Percentiles rank a stretch among this genome's conserved stretches.
phyloP scores from a whole-genome alignment of 1,284 basidiomycete genomes.

The Schizopora paradoxa region DNA sequence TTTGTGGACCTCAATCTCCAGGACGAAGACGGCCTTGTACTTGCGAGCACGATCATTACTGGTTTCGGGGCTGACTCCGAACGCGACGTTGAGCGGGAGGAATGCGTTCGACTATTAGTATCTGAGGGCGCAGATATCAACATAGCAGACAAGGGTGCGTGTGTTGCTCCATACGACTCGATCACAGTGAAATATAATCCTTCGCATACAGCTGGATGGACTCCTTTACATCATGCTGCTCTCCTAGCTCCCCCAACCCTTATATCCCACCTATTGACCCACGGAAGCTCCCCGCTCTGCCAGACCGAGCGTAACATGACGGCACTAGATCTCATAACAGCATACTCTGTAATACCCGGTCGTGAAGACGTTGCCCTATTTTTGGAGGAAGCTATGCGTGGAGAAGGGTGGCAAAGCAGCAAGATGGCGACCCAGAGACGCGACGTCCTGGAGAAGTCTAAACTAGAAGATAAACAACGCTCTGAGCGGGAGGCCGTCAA shows the following conservation, averaged over 20 bases:
- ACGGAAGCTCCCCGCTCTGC: conserved; percentile 79
- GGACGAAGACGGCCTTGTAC: conserved; percentile 80
- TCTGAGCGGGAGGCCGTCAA: conserved; percentile 50
- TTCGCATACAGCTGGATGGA: conserved; percentile 74
- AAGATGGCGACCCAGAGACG: conserved; percentile 59
- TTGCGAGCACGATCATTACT: conserved; percentile 76
- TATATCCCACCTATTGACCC: conserved; percentile 87
- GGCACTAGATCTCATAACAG: conserved; percentile 81
- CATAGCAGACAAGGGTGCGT: conserved; percentile 59
- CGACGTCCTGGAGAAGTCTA: conserved; percentile 50
- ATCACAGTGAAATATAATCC: conserved; percentile 8
- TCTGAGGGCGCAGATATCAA: conserved; percentile 72
- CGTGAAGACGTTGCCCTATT: conserved; percentile 76
- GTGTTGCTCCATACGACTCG: conserved; percentile 6
- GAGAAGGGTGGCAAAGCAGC: conserved; percentile 67
- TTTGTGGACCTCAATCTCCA: conserved; percentile 61
- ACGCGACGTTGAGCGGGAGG: conserved; percentile 79
- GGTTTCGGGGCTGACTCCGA: conserved; percentile 81
- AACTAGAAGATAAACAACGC: conserved; percentile 48
- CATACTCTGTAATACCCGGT: conserved; percentile 71
- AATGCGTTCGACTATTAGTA: conserved; percentile 78
- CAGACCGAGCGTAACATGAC: conserved; percentile 73
- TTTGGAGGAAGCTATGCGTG: conserved; percentile 77
- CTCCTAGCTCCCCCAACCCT: conserved; percentile 86
- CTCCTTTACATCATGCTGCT: conserved; percentile 90